Evolutionary conservation across 2,329 filamentous ascomycete genomes (phyloP).

Genomic region (Corniculantispora saksenae): DNA sequence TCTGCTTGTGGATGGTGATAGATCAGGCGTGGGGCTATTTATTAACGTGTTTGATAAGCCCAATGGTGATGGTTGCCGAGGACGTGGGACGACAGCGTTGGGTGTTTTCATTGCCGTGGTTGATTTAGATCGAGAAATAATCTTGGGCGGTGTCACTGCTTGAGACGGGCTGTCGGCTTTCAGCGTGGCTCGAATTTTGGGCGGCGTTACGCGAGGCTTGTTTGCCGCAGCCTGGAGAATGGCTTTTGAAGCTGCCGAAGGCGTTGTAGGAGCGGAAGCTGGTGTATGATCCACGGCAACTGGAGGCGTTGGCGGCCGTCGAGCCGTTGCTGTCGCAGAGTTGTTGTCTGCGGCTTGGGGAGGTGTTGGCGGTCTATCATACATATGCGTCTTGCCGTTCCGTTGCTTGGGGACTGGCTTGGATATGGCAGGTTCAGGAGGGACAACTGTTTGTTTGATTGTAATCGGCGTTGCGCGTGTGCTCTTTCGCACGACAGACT

Average conservation of each 20-base stretch:
- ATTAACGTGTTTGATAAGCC: background rate
- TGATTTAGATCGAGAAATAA: background rate
- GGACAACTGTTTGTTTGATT: background rate
- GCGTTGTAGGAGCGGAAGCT: background rate
- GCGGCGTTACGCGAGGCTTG: conserved; percentile 16
- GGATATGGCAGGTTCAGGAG: background rate
- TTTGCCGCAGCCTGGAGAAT: background rate
- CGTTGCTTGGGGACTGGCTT: background rate
- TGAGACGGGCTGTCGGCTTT: background rate
- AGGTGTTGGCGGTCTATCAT: background rate
- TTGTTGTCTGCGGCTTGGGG: background rate
- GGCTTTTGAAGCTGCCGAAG: background rate
- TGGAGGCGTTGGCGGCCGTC: background rate
- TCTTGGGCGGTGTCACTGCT: background rate
- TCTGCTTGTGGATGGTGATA: background rate
- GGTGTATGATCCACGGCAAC: background rate
- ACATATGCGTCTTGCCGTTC: background rate
- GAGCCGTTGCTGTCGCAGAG: background rate
- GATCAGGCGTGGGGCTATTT: background rate
- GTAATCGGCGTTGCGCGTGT: background rate
- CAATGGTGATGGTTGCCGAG: background rate
- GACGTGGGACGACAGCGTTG: background rate
- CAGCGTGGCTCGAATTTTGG: background rate
- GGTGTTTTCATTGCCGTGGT: background rate
- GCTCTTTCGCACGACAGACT: background rate